Base-by-base conservation (phyloP, 257 asterid species). In the Nicotiana noctiflora region DNA sequence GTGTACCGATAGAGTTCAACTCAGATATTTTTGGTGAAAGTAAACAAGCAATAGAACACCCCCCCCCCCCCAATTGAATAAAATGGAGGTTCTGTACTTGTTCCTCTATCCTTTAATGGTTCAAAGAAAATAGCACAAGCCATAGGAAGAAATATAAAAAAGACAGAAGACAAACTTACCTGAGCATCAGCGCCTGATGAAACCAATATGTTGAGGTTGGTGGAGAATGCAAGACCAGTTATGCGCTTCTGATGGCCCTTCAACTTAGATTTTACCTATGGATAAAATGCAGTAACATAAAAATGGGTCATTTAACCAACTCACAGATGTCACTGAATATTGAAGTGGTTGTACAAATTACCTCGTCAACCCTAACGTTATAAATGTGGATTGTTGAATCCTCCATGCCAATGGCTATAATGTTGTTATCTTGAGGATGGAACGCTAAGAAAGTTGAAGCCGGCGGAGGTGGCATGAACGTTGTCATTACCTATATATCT, bases 401-500 rank as follows among this genome's bases (percentile, higher is more conserved):
- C 86, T 93, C 99, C 99, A 93, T 93, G 83, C 99, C 99, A 83
- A 95, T 92, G 53, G 98, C 99, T 65, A 95, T 90, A 75, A 93
- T 90, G 87, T 95, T 95, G 91, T 95, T 95, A 89, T 95, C 99
- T 88, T 88, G 97, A 63, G 98, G 97, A 85, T 95, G 99, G 84
- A 93, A 95, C 3, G 98, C 99, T 82, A 95, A 83, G 93, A 86
- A 95, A 80, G 98, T 91, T 83, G 99, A 93, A 57, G 98, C 87
- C 2, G 98, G 99, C 13, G 99, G 98, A 56, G 99, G 99, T 25
- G 98, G 92, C 99, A 95, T 95, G 87, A 95, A 95, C 40, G 98
- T 95, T 14, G 99, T 93, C 98, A 95, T 95, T 59, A 91, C 94
- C 98, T 95, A 80, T 65, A 82, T 57, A 78, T 79, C 27, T 63